Evolutionary conservation across 768 basidiomycete genomes (phyloP).

Genomic region (Nidularia pulvinata): DNA sequence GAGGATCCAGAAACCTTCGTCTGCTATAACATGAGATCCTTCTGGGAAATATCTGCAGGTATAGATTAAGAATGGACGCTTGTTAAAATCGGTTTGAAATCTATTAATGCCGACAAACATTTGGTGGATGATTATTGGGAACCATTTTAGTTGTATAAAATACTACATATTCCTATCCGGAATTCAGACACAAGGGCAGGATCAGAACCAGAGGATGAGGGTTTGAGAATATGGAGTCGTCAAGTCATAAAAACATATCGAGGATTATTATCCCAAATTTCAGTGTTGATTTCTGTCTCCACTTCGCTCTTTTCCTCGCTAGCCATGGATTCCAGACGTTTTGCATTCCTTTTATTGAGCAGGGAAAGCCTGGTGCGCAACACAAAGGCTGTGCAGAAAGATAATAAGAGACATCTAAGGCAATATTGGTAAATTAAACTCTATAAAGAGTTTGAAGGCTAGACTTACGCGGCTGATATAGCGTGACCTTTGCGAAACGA

Average conservation of each 20-base stretch:
- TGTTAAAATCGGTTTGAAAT: too few relatives aligned
- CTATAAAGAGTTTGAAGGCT: neutral
- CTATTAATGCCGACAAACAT: too few relatives aligned
- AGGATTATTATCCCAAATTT: conserved; percentile 50
- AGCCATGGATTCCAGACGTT: conserved; percentile 9
- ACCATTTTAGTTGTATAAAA: too few relatives aligned
- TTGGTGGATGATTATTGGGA: too few relatives aligned
- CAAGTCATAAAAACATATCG: conserved; percentile 54
- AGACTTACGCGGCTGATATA: conserved; percentile 49
- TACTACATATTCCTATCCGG: too few relatives aligned
- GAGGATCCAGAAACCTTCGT: too few relatives aligned
- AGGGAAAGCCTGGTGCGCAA: conserved; percentile 41
- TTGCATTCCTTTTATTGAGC: conserved; percentile 39
- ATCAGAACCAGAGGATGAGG: too few relatives aligned
- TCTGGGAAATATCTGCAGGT: too few relatives aligned
- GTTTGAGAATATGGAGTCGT: neutral
- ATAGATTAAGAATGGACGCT: too few relatives aligned
- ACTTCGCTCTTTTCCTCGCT: conserved; percentile 23
- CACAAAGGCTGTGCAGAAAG: conserved; percentile 37
- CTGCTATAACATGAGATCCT: too few relatives aligned
- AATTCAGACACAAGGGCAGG: too few relatives aligned
- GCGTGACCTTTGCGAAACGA: conserved; percentile 53
- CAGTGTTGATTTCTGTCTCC: conserved; percentile 17
- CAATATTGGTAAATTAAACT: neutral
- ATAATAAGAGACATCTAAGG: conserved; percentile 40